phyloP scores from a whole-genome alignment of 345 rosid species.

The Salix koriyanagi region DNA sequence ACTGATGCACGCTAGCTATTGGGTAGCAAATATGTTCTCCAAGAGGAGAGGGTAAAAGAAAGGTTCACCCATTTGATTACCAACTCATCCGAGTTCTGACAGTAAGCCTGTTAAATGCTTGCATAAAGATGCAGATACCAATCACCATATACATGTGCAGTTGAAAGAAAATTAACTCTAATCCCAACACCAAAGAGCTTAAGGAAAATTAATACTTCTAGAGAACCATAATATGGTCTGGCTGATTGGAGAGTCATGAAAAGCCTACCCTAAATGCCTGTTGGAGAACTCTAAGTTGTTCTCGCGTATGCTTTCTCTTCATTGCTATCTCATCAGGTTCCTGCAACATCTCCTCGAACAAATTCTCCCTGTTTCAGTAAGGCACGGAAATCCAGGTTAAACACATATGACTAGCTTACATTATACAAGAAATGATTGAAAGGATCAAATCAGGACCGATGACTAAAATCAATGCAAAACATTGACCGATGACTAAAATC shows the following conservation, averaged over 20 bases:
- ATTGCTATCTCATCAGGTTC: slow-evolving; percentile 86
- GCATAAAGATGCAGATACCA: background rate
- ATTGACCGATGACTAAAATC: too few relatives aligned
- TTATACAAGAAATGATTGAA: background rate
- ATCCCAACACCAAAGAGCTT: background rate
- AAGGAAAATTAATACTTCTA: background rate
- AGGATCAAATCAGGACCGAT: background rate
- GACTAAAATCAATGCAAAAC: too few relatives aligned
- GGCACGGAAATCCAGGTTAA: slow-evolving; percentile 1
- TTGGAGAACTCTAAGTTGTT: slow-evolving; percentile 78
- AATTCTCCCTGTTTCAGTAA: slow-evolving; percentile 66
- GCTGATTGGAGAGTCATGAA: slow-evolving; percentile 5
- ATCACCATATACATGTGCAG: background rate
- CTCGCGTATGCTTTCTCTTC: slow-evolving; percentile 82
- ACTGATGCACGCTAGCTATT: background rate
- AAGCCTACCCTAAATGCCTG: slow-evolving; percentile 84
- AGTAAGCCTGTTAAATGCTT: background rate
- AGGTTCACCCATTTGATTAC: too few relatives aligned
- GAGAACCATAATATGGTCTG: background rate
- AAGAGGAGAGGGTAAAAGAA: background rate
- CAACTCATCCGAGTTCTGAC: too few relatives aligned
- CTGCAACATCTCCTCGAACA: slow-evolving; percentile 98
- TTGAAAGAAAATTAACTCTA: background rate
- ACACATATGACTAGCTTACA: background rate
- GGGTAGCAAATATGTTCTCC: background rate